A percentile compares a stretch with the other conserved stretches of the same genome.
phyloP scores from a whole-genome alignment of 495 filamentous ascomycete species.

The Echria macrotheca region DNA sequence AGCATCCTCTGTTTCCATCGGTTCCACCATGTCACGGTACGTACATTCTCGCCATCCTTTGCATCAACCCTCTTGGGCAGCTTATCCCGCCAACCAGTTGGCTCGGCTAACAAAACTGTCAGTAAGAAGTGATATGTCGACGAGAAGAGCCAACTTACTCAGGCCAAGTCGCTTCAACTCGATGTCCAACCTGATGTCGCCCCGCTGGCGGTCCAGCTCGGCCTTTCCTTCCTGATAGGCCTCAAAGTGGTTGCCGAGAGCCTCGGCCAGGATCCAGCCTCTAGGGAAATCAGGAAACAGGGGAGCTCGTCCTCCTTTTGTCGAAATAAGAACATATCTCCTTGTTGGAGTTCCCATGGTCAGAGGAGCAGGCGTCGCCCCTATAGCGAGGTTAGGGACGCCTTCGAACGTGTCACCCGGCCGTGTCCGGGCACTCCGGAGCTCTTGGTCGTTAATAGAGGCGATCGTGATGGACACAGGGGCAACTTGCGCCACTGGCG shows the following conservation, averaged over 20 bases:
- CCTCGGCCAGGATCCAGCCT: constrained; percentile 26
- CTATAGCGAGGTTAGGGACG: constrained; percentile 25
- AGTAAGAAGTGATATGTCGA: too few species aligned
- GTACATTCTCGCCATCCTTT: neutral
- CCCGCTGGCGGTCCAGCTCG: constrained; percentile 20
- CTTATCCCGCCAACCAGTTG: constrained; percentile 1
- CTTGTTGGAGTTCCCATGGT: constrained; percentile 25
- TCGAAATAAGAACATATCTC: constrained; percentile 22
- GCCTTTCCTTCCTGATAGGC: constrained; percentile 20
- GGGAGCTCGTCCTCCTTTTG: constrained; percentile 22
- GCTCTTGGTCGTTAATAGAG: constrained; percentile 14
- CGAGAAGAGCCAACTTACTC: too few species aligned
- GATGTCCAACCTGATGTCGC: constrained; percentile 22
- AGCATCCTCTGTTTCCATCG: too few species aligned
- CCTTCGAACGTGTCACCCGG: constrained; percentile 12
- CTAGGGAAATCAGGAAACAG: constrained; percentile 19
- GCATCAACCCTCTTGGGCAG: constrained; percentile 7
- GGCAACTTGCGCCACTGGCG: too few species aligned
- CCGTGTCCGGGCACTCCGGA: constrained; percentile 10
- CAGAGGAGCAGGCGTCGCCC: constrained; percentile 18
- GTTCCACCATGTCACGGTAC: too few species aligned
- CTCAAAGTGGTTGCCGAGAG: constrained; percentile 22
- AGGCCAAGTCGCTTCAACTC: constrained; percentile 23
- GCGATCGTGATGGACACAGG: neutral
- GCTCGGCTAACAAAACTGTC: too few species aligned